phyloP scores from a whole-genome alignment of 2,329 filamentous ascomycete species.

The Fusarium piperis region DNA sequence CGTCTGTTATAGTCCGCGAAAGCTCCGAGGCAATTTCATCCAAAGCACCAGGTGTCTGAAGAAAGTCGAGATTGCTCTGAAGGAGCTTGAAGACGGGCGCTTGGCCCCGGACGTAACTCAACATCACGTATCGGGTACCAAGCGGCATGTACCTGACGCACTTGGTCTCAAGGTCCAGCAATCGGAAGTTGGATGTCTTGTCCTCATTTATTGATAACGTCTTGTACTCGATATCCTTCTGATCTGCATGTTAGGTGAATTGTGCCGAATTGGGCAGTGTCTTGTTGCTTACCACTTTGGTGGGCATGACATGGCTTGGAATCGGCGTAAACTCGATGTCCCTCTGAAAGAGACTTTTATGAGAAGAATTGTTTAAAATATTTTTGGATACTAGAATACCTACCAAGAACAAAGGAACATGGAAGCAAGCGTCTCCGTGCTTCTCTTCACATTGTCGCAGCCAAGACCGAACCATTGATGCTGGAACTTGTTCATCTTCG shows the following conservation, averaged over 20 bases:
- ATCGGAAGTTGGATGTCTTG: conserved; percentile 5
- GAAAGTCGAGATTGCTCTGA: not conserved
- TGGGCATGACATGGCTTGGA: not conserved
- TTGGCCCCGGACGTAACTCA: not conserved
- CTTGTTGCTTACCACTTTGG: not conserved
- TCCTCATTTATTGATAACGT: not conserved
- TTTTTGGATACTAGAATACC: not conserved
- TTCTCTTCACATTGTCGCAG: not conserved
- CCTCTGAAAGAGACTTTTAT: not conserved
- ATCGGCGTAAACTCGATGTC: not conserved
- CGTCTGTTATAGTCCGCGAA: conserved; percentile 1
- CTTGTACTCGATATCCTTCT: not conserved
- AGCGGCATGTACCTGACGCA: conserved; percentile 3
- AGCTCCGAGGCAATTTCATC: not conserved
- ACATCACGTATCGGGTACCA: not conserved
- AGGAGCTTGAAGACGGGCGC: not conserved
- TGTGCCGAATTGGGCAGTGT: not conserved
- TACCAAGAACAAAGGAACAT: conserved; percentile 3
- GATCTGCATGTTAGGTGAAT: not conserved
- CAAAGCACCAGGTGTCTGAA: not conserved
- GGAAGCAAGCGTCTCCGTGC: conserved; percentile 4
- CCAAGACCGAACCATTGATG: not conserved
- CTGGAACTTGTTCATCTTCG: not conserved
- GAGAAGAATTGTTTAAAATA: not conserved
- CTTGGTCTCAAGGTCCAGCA: not conserved